Base-by-base conservation (phyloP, 176 grass and related monocot species). In the Eragrostis nindensis region DNA sequence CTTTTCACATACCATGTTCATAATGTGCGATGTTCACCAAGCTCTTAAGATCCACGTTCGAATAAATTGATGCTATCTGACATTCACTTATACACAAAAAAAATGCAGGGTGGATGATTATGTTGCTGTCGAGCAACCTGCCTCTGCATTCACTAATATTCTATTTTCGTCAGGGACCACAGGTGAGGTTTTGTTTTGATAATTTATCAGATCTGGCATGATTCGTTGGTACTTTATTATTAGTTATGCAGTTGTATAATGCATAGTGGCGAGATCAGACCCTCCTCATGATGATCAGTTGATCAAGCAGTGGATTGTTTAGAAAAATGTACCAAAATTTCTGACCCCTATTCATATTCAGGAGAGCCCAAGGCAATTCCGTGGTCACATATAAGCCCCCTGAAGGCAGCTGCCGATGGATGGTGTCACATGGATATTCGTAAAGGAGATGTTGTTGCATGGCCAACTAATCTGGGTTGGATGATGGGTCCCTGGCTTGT, bases 401-500 rank as follows among this genome's bases (percentile, higher is more conserved):
- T 95, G 45, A 98, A 98, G 92, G 86, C 92, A 64, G 96, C 90
- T 79, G 90, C 96, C 83, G 92, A 98, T 91, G 96, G 92, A 72
- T 98, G 96, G 96, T 86, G 87, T 71, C 92, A 95, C 87, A 86
- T 98, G 96, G 96, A 98, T 87, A 89, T 98, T 66, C 81, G 73
- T 68, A 90, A 82, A 88, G 92, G 96, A 82, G 96, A 98, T 88
- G 92, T 93, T 84, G 88, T 95, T 89, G 89, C 92, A 42, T 98
- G 96, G 96, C 96, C 92, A 83, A 95, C 96, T 81, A 98, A 95
- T 80, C 96, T 98, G 68, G 96, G 96, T 80, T 98, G 96, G 96
- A 98, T 98, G 96, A 98, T 98, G 96, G 96, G 96, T 62, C 96
- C 96, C 59, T 98, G 96, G 96, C 96, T 98, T 85, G 96, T 98